Conservation (phyloP, 495 filamentous ascomycete species). For the Geoglossum glabrum region DNA sequence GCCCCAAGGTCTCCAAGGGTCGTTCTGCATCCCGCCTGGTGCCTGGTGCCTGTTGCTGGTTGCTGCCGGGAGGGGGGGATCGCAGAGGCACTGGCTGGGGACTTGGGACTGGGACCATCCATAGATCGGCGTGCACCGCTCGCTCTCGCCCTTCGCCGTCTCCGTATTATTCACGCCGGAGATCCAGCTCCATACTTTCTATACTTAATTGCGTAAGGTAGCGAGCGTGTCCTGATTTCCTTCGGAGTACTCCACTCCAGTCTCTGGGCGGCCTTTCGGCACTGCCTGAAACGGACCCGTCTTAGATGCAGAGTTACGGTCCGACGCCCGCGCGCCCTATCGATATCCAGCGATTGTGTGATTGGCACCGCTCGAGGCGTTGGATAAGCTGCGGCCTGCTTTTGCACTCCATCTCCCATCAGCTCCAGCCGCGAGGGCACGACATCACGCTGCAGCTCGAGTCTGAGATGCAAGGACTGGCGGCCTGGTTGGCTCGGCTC, state of each 20-base stretch:
- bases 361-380: neutral
- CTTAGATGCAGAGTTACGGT: neutral
- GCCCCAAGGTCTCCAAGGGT: neutral
- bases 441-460: slow-evolving; percentile 1
- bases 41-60: too few species aligned
- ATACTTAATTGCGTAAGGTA: too few species aligned
- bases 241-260: neutral
- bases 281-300: neutral
- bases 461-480: neutral
- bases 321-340: slow-evolving; percentile 1
- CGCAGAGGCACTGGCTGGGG: neutral
- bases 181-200: too few species aligned
- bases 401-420: neutral
- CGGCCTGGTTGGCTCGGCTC: neutral
- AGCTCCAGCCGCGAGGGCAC: neutral
- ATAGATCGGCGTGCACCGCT: neutral
- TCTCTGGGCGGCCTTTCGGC: neutral
- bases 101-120: too few species aligned
- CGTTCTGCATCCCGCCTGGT: neutral
- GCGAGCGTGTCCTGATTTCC: too few species aligned
- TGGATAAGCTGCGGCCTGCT: neutral
- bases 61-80: too few species aligned
- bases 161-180: too few species aligned
- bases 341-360: neutral
- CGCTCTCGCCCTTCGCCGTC: neutral